Base-by-base conservation (phyloP, 2,329 filamentous ascomycete species). In the Periconia sp. region DNA sequence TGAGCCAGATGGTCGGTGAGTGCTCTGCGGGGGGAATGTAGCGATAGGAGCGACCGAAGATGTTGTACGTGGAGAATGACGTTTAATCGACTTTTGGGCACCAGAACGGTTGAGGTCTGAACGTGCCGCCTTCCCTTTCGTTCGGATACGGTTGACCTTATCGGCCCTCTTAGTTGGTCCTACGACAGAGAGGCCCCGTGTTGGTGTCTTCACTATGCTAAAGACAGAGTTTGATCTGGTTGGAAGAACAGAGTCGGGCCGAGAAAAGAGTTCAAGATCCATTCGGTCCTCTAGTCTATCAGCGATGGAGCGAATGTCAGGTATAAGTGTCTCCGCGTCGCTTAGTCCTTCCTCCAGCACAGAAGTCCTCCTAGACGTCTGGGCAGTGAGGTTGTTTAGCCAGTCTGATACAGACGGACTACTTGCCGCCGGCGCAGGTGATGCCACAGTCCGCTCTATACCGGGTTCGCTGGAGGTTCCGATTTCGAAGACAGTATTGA, bases 131-230 rank as follows among this genome's bases (percentile, higher is more conserved):
- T 51, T 55, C 10, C 47, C 48, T 22, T 46, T 57, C 4, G 17
- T 23, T 6, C 54, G 43, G n/a, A 26, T 13, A 7, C 52, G 53
- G 9, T 44, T 42, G 17, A 22, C 37, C 35, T 61, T 63, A 10
- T 47, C 50, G 1, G 61, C 48, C 31, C 56, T 53, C 21, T 41
- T 31, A 1, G 64, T 55, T n/a, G 59, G 59, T 1, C 61, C 60
- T 13, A 64, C 55, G 1, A 65, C 50, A 10, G 61, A 63, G 1
- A 65, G 33, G 4, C 62, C 62, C 7, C 62, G 56, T 1, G 59
- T 64, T 12, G 62, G 62, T 8, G 62, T 65, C 15, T 57, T 60
- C 1, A 65, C 50, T 21, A 65, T 61, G 23, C 61, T 65, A 9
- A 54, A 56, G 1, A 54, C 35, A 1, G 61, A 63, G 11, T 22